Evolutionary conservation across 345 rosid species (phyloP).

Genomic region (Alliaria petiolata): DNA sequence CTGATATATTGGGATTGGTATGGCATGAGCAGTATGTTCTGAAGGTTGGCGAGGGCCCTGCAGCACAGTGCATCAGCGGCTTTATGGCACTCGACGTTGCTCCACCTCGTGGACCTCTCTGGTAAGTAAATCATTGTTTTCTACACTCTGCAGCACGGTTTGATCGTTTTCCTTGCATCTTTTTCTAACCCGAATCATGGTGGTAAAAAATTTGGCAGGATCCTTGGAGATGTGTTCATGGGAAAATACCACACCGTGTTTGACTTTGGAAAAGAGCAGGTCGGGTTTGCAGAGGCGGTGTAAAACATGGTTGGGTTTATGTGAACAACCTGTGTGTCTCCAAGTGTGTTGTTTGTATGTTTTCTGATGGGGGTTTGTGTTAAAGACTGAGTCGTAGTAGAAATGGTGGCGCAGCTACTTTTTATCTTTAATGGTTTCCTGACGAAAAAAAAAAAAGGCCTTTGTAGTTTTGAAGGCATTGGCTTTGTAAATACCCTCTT

Average conservation of each 20-base stretch:
- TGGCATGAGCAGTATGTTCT: conserved; percentile 65
- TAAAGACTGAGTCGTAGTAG: conserved; percentile 24
- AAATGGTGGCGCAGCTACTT: conserved; percentile 19
- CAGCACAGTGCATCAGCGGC: conserved; percentile 89
- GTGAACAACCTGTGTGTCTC: conserved; percentile 18
- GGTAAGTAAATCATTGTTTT: conserved; percentile 43
- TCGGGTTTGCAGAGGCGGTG: conserved; percentile 90
- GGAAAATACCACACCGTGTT: conserved; percentile 90
- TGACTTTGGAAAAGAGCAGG: conserved; percentile 65
- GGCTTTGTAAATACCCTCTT: conserved; percentile 34
- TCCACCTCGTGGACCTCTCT: conserved; percentile 95
- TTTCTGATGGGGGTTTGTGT: not conserved
- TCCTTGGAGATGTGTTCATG: conserved; percentile 91
- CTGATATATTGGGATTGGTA: not conserved
- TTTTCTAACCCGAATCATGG: not conserved
- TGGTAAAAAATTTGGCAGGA: conserved; percentile 52
- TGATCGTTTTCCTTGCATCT: not conserved
- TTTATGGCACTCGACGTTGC: conserved; percentile 75
- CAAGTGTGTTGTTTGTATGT: conserved; percentile 26
- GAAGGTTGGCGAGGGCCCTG: conserved; percentile 73
- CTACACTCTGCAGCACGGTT: not conserved
- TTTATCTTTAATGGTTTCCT: conserved; percentile 7
- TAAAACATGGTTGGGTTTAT: conserved; percentile 30
- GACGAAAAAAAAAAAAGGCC: conserved; percentile 16
- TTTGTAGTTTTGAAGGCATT: conserved; percentile 38